Evolutionary conservation across 2,329 filamentous ascomycete species (phyloP).

Genomic region (Thelonectria discophora): DNA sequence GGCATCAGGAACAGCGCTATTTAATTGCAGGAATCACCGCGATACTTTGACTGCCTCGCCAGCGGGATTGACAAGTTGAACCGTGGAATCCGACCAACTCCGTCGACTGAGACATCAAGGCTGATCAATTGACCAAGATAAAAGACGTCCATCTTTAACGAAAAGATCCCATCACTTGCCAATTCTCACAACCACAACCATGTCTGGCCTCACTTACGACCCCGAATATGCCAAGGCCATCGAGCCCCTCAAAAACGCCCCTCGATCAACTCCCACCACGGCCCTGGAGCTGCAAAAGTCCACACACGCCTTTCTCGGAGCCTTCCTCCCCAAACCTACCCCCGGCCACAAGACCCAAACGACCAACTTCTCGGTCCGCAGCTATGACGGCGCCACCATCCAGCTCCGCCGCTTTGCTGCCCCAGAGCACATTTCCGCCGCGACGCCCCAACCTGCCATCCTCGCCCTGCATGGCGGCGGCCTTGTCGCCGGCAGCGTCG

Average conservation of each 20-base stretch:
- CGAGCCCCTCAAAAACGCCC: slow-evolving; percentile 20
- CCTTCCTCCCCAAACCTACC: slow-evolving; percentile 16
- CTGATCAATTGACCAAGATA: slow-evolving; percentile 4
- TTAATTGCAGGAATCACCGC: not conserved
- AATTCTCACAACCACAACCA: not conserved
- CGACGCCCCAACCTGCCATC: slow-evolving; percentile 28
- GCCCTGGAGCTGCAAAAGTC: slow-evolving; percentile 27
- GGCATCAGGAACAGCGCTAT: not conserved
- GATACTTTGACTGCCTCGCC: not conserved
- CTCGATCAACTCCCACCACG: slow-evolving; percentile 9
- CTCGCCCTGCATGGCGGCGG: slow-evolving; percentile 33
- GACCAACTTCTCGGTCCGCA: slow-evolving; percentile 24
- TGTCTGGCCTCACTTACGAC: slow-evolving; percentile 33
- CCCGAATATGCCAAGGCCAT: slow-evolving; percentile 32
- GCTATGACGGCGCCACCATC: slow-evolving; percentile 26
- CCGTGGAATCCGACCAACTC: not conserved
- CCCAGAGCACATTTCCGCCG: slow-evolving; percentile 7
- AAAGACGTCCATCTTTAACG: not conserved
- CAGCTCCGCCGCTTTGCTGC: slow-evolving; percentile 30
- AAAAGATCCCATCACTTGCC: not conserved
- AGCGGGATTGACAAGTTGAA: slow-evolving; percentile 5
- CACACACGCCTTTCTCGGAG: slow-evolving; percentile 19
- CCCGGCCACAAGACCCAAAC: slow-evolving; percentile 18
- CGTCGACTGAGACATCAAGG: not conserved
- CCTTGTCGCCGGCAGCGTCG: slow-evolving; percentile 23